These are phyloP conservation scores for Cicer chorassanicum DNA, from an alignment of 306 rosid genomes.

Conservation along the genomic window DNA sequence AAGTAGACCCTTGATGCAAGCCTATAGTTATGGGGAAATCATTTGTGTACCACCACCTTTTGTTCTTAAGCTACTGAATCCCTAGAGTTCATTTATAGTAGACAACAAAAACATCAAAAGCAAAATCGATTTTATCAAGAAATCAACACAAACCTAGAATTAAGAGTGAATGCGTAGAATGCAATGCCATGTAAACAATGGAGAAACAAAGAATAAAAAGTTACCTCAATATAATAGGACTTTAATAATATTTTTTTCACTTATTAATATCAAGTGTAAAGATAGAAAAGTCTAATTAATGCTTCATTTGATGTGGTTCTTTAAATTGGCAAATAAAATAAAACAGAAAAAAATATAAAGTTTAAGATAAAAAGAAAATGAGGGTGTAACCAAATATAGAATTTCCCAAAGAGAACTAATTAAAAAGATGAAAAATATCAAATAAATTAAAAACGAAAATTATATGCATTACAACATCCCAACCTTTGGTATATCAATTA, in stretches of 20 bases:
- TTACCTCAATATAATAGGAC: neutral
- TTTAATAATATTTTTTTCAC: conserved; percentile 10
- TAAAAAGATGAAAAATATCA: neutral
- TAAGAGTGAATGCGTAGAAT: conserved; percentile 1
- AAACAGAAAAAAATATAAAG: neutral
- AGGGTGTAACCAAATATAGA: neutral
- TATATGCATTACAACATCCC: neutral
- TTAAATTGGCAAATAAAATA: neutral
- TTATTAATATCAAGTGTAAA: neutral
- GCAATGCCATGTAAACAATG: neutral
- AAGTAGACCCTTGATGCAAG: neutral
- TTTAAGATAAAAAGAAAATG: neutral
- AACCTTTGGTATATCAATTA: neutral
- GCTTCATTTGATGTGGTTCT: neutral
- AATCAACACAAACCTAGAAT: conserved; percentile 7
- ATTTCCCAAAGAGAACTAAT: neutral
- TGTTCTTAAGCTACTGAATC: neutral
- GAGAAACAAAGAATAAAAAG: neutral
- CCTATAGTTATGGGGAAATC: neutral
- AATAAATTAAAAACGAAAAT: neutral
- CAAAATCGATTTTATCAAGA: conserved; percentile 4
- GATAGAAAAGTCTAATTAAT: neutral
- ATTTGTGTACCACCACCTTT: neutral
- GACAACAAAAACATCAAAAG: neutral
- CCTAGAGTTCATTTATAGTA: neutral